Evolutionary conservation across 345 rosid species (phyloP), one percentile per base, ranked within the genome.

Genomic region (Brassica carinata): DNA sequence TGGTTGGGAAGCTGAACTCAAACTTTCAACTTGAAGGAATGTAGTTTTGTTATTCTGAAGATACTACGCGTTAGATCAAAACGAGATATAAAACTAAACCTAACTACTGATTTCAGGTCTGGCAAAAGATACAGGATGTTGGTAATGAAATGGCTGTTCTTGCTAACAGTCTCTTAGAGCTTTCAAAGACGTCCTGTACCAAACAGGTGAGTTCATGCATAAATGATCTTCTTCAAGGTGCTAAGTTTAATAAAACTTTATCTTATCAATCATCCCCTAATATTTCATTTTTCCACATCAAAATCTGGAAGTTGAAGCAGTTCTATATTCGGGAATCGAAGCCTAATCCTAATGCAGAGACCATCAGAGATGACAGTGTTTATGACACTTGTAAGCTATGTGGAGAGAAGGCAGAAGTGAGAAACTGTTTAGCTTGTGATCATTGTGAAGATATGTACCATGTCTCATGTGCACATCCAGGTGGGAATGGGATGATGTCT

Each of bases 371-470:
- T 15, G 80, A 80, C 72, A 71, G 77, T 53, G 80, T 62, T 33
- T 65, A 69, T 78, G 84, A 77, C 72, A 79, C 72, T 51, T 82
- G 90, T 85, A 85, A 86, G 81, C 78, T 64, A 29, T 93, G 99
- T 82, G 93, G 89, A 78, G 85, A 77, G 69, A 89, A 87, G 63
- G 95, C 94, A 78, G 90, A 83, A 72, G 82, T n/a, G n/a, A n/a
- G n/a, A n/a, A 86, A 88, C 69, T 88, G 87, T 77, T 86, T 96
- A 81, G 90, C 92, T 17, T 96, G 98, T 78, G 95, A 92, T 85
- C 91, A 94, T 26, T 96, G 99, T 13, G 97, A 93, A 82, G 92
- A 88, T 70, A 86, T 86, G 78, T 91, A 88, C 83, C 99, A 93
- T 78, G 85, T 93, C 83, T 82, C 91, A 69, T 96, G 98, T 77